A percentile compares a stretch with the other conserved stretches of the same genome.
Conservation (phyloP, 805 yeast genomes). For the Candida endomychidarum region DNA sequence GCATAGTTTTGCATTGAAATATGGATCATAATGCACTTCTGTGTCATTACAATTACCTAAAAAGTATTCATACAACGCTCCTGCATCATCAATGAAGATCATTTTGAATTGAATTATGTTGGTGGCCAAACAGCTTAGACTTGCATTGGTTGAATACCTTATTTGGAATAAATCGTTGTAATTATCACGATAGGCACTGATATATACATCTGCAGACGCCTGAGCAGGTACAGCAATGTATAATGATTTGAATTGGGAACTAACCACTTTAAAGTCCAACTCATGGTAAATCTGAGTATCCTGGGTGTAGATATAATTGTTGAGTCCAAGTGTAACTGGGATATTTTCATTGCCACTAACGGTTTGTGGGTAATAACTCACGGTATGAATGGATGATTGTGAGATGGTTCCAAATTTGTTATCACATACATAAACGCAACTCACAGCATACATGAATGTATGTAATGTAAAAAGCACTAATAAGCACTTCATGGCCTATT, state of each 20-base stretch:
- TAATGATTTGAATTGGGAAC: conserved; percentile 8
- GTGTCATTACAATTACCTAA: conserved; percentile 15
- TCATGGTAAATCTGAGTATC: conserved; percentile 10
- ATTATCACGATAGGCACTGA: conserved; percentile 10
- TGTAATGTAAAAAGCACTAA: too few relatives aligned
- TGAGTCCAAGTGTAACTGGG: conserved; percentile 13
- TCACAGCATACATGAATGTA: too few relatives aligned
- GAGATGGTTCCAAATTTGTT: not conserved
- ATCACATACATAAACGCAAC: conserved; percentile 5
- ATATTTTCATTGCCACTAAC: conserved; percentile 9
- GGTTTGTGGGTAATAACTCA: conserved; percentile 13
- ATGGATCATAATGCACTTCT: conserved; percentile 9
- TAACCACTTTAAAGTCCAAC: conserved; percentile 13
- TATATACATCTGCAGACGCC: not conserved
- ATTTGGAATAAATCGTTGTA: conserved; percentile 8
- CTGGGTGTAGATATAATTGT: conserved; percentile 12
- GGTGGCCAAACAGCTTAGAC: conserved; percentile 12
- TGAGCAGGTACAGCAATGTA: conserved; percentile 14
- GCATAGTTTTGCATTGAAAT: conserved; percentile 10
- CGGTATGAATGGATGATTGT: conserved; percentile 7
- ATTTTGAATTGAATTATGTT: conserved; percentile 15
- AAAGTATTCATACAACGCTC: conserved; percentile 12
- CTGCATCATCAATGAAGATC: conserved; percentile 5
- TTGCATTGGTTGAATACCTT: conserved; percentile 8
- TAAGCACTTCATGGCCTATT: too few relatives aligned